Evolutionary conservation across 139 green algal genomes (phyloP), one percentile per base, ranked within the genome.

Genomic region (Micractinium conductrix): DNA sequence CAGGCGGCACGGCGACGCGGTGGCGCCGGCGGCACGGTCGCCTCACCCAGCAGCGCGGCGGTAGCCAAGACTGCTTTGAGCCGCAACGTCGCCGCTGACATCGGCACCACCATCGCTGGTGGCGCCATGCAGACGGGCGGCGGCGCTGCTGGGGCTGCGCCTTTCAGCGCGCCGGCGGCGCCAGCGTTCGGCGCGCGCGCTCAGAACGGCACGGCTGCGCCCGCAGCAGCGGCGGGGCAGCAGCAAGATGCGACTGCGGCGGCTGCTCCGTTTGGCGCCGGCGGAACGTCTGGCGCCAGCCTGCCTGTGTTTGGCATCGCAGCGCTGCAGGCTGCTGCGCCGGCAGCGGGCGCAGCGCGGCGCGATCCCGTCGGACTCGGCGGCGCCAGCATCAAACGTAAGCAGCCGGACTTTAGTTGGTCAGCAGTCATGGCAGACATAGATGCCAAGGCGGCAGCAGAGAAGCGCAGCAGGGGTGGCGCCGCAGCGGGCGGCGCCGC

Each of bases 221-320:
- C 73, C 9, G 73, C 43, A 45, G 44, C 53, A 69, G 21, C 48
- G 2, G 55, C 35, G 68, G 22, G 38, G 30, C 24, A 44, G 26
- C 33, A 37, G 44, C 28, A 19, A 4, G n/a, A 42, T 24, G 30
- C 35, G 8, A 37, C 35, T 1, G 37, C 75, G 5, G 73, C 44
- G 2, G 44, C 73, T 37, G 75, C 33, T 4, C 76, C 76, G 1
- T 82, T 82, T n/a, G 76, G 76, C 2, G 43, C 48, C 55, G 55
- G 42, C 78, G 48, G 42, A 30, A 35, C 7, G 22, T 19, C 19
- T 16, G 42, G 78, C 78, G 17, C 4, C 16, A 50, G 35, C 74
- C 26, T 82, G 22, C 82, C 82, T 45, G 82, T 67, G 60, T 86
- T 86, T 79, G 82, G 82, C 10, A 83, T 86, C 58, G 82, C 67